phyloP scores from a whole-genome alignment of 306 rosid species.

The Ochetophila trinervis region DNA sequence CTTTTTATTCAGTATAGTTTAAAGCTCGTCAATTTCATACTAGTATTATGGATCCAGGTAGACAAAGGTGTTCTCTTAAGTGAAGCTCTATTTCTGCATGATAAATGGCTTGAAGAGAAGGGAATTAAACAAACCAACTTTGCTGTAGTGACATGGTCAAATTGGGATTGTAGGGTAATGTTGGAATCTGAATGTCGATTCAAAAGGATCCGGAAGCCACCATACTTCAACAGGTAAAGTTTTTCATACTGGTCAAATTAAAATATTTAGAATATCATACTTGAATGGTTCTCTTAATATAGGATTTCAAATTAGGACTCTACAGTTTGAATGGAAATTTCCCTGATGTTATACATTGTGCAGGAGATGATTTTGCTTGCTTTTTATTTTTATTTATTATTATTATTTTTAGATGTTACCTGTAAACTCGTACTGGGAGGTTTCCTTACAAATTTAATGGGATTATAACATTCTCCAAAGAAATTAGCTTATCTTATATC shows the following conservation, averaged over 20 bases:
- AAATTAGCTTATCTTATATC: too few relatives aligned
- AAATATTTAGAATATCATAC: background rate
- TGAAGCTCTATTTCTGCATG: conserved; percentile 28
- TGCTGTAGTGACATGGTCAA: conserved; percentile 30
- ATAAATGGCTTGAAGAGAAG: conserved; percentile 28
- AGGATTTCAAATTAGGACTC: background rate
- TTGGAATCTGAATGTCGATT: conserved; percentile 31
- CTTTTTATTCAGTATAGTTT: background rate
- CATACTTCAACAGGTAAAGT: conserved; percentile 24
- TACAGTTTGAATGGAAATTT: background rate
- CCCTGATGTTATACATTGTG: background rate
- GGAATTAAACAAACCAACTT: conserved; percentile 26
- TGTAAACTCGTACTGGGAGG: too few relatives aligned
- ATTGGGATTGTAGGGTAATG: conserved; percentile 36
- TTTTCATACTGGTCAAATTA: background rate
- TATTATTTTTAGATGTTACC: too few relatives aligned
- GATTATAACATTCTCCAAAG: too few relatives aligned
- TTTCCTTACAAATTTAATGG: too few relatives aligned
- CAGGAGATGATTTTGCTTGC: background rate
- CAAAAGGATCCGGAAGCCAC: conserved; percentile 26
- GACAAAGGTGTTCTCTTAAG: conserved; percentile 28
- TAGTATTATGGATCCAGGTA: conserved; percentile 13
- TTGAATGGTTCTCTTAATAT: background rate
- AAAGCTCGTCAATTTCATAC: background rate
- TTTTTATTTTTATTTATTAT: background rate